phyloP scores from a whole-genome alignment of 2,329 filamentous ascomycete genomes.

The Rasamsonia emersonii region DNA sequence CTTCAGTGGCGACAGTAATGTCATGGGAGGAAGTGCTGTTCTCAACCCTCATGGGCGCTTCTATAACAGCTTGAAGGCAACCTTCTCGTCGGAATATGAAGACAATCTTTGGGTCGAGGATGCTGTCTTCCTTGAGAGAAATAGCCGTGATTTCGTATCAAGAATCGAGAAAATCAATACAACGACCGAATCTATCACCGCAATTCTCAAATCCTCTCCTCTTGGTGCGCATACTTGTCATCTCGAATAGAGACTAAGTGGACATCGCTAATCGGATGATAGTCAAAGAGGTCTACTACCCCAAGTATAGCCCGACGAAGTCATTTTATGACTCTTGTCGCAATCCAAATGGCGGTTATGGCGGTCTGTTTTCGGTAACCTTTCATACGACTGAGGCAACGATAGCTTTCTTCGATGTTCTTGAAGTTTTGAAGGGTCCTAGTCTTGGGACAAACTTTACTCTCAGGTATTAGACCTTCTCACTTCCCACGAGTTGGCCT shows the following conservation, averaged over 20 bases:
- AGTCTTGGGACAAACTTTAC: constrained; percentile 97
- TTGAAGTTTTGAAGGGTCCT: constrained; percentile 86
- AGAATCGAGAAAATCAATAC: constrained; percentile 76
- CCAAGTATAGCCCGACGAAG: constrained; percentile 64
- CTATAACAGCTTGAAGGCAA: constrained; percentile 60
- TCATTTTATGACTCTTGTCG: constrained; percentile 70
- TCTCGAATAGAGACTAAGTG: background rate
- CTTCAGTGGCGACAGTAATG: constrained; percentile 94
- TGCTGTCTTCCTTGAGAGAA: constrained; percentile 87
- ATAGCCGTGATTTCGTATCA: constrained; percentile 81
- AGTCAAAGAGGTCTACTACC: constrained; percentile 79
- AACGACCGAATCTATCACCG: constrained; percentile 76
- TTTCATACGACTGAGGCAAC: constrained; percentile 65
- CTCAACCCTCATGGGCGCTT: constrained; percentile 60
- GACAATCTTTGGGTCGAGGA: constrained; percentile 95
- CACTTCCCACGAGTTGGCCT: background rate
- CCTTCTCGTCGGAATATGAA: constrained; percentile 61
- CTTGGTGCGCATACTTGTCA: constrained; percentile 32
- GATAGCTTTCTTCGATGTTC: constrained; percentile 70
- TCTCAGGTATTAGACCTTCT: constrained; percentile 43
- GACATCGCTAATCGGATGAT: constrained; percentile 16
- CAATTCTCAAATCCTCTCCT: constrained; percentile 54
- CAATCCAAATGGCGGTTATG: constrained; percentile 70
- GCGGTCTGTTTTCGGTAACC: constrained; percentile 76
- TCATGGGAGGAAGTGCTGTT: constrained; percentile 78